These are phyloP conservation scores for Pleodorina starrii DNA, from an alignment of 139 green algal genomes.

Conservation along the genomic window DNA sequence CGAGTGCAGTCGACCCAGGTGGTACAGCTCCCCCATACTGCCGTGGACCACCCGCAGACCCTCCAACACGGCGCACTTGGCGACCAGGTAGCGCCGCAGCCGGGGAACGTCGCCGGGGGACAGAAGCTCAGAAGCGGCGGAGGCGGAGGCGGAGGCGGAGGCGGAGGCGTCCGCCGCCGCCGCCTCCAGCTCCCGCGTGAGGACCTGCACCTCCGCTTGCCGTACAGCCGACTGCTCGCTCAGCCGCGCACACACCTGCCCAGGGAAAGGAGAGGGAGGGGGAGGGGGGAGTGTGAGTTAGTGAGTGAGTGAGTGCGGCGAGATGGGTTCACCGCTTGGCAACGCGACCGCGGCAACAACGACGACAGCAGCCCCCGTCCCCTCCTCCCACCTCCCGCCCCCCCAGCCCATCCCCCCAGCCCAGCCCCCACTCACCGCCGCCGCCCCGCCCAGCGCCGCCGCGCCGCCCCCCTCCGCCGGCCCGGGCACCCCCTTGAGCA, in stretches of 20 bases:
- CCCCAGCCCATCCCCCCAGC: no score
- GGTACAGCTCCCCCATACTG: conserved; percentile 5
- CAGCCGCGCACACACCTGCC: conserved; percentile 4
- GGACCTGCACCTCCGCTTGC: background rate
- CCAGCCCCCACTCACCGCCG: background rate
- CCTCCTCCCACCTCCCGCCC: no score
- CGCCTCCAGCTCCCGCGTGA: conserved; percentile 5
- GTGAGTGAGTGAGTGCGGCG: no score
- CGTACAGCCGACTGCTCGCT: conserved; percentile 5
- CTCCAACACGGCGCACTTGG: background rate
- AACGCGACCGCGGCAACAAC: no score
- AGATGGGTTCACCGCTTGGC: no score
- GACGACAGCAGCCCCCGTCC: no score
- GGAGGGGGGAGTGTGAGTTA: background rate
- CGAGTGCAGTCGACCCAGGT: background rate
- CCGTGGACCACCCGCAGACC: background rate
- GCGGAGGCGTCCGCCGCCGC: background rate
- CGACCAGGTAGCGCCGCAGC: background rate
- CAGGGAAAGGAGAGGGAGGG: background rate
- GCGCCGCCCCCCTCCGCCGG: background rate
- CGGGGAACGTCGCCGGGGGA: background rate
- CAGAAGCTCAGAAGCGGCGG: background rate
- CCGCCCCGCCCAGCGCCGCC: background rate
- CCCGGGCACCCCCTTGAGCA: conserved; percentile 12
- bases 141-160: background rate